Percentiles rank a stretch among this genome's conserved stretches.
Conservation (phyloP, 2,329 filamentous ascomycete species). For the Rhexocercosporidium sp. region DNA sequence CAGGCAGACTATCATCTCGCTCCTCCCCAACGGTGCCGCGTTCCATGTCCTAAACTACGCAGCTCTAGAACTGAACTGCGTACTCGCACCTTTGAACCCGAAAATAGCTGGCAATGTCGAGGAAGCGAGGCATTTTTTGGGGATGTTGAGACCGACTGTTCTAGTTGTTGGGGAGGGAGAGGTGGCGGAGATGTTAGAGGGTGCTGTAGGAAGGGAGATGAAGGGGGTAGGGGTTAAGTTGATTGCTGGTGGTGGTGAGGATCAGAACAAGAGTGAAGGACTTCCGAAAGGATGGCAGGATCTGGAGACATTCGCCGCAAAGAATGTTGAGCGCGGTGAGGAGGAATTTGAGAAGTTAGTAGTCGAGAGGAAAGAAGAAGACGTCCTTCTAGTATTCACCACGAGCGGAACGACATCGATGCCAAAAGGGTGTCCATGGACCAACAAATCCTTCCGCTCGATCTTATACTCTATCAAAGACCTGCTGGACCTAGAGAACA, state of each 20-base stretch:
- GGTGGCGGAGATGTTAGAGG: neutral
- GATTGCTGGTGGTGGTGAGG: neutral
- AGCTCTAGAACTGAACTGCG: conserved; percentile 20
- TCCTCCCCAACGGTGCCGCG: conserved; percentile 20
- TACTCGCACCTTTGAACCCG: conserved; percentile 20
- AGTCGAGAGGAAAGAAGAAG: conserved; percentile 46
- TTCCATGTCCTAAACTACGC: conserved; percentile 16
- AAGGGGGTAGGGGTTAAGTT: neutral
- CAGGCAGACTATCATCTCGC: conserved; percentile 6
- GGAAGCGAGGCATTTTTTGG: conserved; percentile 22
- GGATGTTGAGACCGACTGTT: conserved; percentile 18
- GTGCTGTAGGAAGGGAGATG: neutral
- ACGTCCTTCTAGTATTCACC: conserved; percentile 92
- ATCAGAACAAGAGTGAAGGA: neutral
- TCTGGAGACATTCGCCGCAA: neutral
- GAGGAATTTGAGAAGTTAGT: neutral
- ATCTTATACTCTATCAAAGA: conserved; percentile 46
- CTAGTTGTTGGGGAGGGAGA: conserved; percentile 15
- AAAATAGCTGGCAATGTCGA: conserved; percentile 6
- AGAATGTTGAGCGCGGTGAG: neutral
- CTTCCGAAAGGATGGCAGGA: conserved; percentile 13
- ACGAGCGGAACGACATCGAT: conserved; percentile 87
- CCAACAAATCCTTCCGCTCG: conserved; percentile 77
- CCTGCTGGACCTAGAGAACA: neutral
- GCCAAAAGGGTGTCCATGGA: conserved; percentile 89